Evolutionary conservation across 495 filamentous ascomycete genomes (phyloP), one percentile per base, ranked within the genome.

Genomic region (Talaromyces proteolyticus): DNA sequence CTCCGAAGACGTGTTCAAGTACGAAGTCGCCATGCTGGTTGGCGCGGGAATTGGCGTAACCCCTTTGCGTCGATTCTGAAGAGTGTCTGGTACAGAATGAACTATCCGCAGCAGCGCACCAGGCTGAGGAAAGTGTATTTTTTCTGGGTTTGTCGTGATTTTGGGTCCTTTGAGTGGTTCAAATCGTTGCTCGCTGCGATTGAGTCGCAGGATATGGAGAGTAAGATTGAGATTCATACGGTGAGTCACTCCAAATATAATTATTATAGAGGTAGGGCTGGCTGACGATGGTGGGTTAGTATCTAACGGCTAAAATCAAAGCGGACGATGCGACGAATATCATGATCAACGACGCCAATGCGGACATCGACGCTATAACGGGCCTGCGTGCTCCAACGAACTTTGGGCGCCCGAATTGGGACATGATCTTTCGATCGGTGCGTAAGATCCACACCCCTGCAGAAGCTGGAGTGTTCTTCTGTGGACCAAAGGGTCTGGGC

Each of bases 1-100:
- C 3, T 87, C 87, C 8, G 84, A 88, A 38, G 47, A 59, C 47
- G 69, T 94, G 40, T 92, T 94, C 67, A 85, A 93, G 60, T 91
- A 92, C 67, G 89, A 94, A 67, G 88, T 94, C 55, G 88, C 88
- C 12, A 83, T 94, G n/a, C 82, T 94, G 47, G 88, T 93, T 53
- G 89, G 89, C 50, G 91, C 89, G 3, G 89, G 89, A 69, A 94
- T 94, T 57, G 89, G 89, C 58, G 88, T 93, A 40, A 94, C 89
- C 14, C 89, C 3, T 94, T 89, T 86, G 89, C 89, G 6, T 77
- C 84, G 16, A 93, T 93, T 54, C 74, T 91, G 57, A 91, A 91
- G 71, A 87, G 83, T 49, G 88, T 91, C 64, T 91, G 87, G 86
- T 91, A 89, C 64, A 76, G 85, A n/a, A 86, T 87, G 78, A 88